Base-by-base conservation (phyloP, 2,329 filamentous ascomycete species). In the Curvularia sp. region DNA sequence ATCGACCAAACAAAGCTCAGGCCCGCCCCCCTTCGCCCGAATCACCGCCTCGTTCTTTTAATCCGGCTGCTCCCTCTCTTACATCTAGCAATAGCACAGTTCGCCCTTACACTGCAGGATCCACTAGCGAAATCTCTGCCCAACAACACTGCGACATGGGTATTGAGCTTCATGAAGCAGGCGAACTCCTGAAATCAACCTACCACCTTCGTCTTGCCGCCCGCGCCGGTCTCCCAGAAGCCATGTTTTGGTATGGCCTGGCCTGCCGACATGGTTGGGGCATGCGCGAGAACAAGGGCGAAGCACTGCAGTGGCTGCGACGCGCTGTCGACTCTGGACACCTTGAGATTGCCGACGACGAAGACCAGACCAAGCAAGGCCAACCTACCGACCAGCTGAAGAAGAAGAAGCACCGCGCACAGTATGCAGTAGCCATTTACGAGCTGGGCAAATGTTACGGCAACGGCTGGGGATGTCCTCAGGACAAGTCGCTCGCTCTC, bases 221-320 rank as follows among this genome's bases (percentile, higher is more conserved):
- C 0, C 88, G 89, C 68, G 89, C 91, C 55, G 91, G 92, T 46
- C 86, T 96, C 57, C 91, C 95, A 0, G 97, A 94, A 0, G 95
- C 90, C 21, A 99, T 99, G 95, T 86, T 99, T 12, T 83, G 98
- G 30, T 99, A 97, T 76, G 95, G 94, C 5, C 84, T 99, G 34
- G 95, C 95, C 10, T 98, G 94, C 73, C 87, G 95, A 49, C 95
- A 99, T 74, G 95, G 95, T 48, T 99, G 95, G 95, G 95, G 95
- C 18, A 97, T 98, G 92, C 89, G 93, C 9, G 86, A 92, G 7
- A 97, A 97, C 75, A 92, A 92, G 71, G 85, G 85, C 47, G 95
- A 99, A 78, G 95, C 92, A 7, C 91, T 98, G 0, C 86, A 89
- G 68, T 99, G 95, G 95, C 81, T 99, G 55, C 88, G 92, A 45